Conservation (phyloP, 2,329 filamentous ascomycete genomes). For the Apiospora kogelbergensis region DNA sequence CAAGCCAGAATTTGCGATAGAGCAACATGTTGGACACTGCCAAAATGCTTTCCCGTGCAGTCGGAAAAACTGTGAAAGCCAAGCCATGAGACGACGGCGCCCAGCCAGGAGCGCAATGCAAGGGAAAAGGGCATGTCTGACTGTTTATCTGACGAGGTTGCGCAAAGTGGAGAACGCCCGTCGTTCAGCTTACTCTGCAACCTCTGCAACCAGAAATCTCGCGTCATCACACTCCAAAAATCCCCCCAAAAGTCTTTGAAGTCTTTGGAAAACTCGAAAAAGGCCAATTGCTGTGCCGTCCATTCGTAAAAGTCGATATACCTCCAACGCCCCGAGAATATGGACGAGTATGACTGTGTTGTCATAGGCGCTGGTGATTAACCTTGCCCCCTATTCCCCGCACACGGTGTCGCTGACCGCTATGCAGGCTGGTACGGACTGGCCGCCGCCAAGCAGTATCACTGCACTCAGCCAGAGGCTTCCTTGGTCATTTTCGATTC, state of each 20-base stretch:
- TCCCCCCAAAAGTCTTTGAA: neutral
- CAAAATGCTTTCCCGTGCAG: too few species aligned
- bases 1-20: too few species aligned
- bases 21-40: too few species aligned
- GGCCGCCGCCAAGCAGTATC: slow-evolving; percentile 60
- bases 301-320: too few species aligned
- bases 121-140: too few species aligned
- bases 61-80: too few species aligned
- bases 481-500: slow-evolving; percentile 60
- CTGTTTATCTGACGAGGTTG: too few species aligned
- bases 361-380: slow-evolving; percentile 52
- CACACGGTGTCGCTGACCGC: neutral
- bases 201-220: neutral
- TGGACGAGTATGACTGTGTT: slow-evolving; percentile 48
- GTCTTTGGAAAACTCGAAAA: neutral
- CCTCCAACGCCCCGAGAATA: slow-evolving; percentile 16
- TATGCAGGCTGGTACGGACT: slow-evolving; percentile 44
- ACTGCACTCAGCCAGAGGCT: slow-evolving; percentile 56
- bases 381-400: neutral
- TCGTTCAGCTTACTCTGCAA: neutral
- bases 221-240: neutral
- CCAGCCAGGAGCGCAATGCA: too few species aligned
- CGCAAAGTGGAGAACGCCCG: neutral
- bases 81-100: too few species aligned
- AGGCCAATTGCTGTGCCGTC: too few species aligned